These are phyloP conservation scores for Pestalotiopsis sp. DNA, from an alignment of 2,329 filamentous ascomycete genomes.

Conservation along the genomic window DNA sequence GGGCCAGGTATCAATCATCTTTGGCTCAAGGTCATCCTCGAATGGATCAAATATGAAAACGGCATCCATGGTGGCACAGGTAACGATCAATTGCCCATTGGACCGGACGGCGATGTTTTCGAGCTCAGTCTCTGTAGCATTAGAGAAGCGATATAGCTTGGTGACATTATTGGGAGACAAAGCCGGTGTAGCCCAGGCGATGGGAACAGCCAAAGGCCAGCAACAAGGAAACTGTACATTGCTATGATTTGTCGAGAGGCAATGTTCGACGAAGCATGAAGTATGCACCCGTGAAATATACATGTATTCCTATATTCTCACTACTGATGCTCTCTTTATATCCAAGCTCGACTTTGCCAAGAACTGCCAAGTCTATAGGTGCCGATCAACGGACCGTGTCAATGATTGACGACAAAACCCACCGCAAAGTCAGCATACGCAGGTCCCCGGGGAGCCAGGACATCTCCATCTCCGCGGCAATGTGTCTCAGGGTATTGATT, in stretches of 20 bases:
- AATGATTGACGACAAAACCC: not conserved
- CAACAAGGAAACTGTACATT: not conserved
- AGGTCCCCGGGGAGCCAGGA: not conserved
- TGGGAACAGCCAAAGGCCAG: not conserved
- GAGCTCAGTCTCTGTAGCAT: not conserved
- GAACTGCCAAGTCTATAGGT: not conserved
- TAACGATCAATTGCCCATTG: not conserved
- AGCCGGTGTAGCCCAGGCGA: not conserved
- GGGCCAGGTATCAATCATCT: not conserved
- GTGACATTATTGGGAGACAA: not conserved
- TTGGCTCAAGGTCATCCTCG: not conserved
- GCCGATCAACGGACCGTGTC: not conserved
- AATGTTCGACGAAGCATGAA: not conserved
- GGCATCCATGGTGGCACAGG: not conserved
- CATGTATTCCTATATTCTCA: not conserved
- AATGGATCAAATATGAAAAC: not conserved
- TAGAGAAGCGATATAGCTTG: not conserved
- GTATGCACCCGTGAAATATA: not conserved
- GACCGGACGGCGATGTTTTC: not conserved
- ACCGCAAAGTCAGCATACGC: not conserved
- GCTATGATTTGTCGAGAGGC: not conserved
- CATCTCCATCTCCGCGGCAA: not conserved
- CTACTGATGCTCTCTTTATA: not conserved
- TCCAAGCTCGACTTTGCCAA: not conserved
- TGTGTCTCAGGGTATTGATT: not conserved